Base-by-base conservation (phyloP, 306 rosid genomes). In the Oxytropis ochrocephala region DNA sequence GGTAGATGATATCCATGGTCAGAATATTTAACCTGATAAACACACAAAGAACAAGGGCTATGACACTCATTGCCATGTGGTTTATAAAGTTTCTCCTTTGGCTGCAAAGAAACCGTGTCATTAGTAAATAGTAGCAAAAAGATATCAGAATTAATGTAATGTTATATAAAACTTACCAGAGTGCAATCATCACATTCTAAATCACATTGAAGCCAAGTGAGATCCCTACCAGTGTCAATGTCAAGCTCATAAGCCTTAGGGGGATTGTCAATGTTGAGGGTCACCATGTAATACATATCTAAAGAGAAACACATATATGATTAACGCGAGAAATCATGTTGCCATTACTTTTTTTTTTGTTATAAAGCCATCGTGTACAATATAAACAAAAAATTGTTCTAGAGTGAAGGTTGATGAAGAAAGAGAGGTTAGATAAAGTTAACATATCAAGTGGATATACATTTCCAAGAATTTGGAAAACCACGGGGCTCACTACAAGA, bases 141-240 rank as follows among this genome's bases (percentile, higher is more conserved):
- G 16, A 11, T 24, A 24, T 0, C 11, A 62, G 24, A 24, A 24
- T 24, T 24, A 24, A 24, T 24, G 29, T 24, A 44, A 46, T 46
- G 30, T 11, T 78, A 35, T 17, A 6, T 49, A 53, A 53, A 67
- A 52, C 19, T 46, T 41, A 88, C 96, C 84, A 19, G 46, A 7
- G 93, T 85, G 83, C 96, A 93, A 16, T 87, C 81, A 4, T 63
- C 93, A 62, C n/a, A n/a, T n/a, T n/a, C n/a, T n/a, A n/a, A n/a
- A n/a, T n/a, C n/a, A n/a, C 97, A 93, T 61, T 90, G 91, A 55
- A 93, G 84, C 97, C 97, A 93, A 18, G 91, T 88, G 71, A 93
- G 81, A 64, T 90, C 97, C 84, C 98, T 93, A 8, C 98, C 97
- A 0, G 96, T 39, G 69, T 93, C 96, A 50, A 93, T 75, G 81